Percentiles rank a stretch among this genome's conserved stretches.
These are phyloP conservation scores for Mrakia hoshinonis DNA, from an alignment of 768 basidiomycete genomes.

Conservation along the genomic window DNA sequence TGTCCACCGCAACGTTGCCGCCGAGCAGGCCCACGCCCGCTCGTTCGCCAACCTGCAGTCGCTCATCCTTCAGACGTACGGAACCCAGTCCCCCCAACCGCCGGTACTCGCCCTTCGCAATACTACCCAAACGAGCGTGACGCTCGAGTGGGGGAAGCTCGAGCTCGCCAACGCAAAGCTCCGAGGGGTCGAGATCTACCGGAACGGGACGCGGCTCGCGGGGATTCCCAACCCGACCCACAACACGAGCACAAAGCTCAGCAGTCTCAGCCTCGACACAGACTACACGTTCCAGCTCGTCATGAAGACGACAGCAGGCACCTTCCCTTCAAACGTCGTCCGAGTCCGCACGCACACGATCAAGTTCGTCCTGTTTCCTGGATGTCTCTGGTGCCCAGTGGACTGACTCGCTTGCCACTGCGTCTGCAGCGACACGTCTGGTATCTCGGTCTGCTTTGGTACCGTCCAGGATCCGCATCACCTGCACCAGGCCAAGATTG, in stretches of 20 bases:
- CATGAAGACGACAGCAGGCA: slow-evolving; percentile 77
- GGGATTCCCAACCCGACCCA: slow-evolving; percentile 70
- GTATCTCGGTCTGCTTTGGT: slow-evolving; percentile 90
- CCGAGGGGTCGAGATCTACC: slow-evolving; percentile 83
- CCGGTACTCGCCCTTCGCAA: slow-evolving; percentile 83
- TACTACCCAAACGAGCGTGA: slow-evolving; percentile 92
- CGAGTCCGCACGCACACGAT: slow-evolving; percentile 86
- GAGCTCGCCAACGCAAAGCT: slow-evolving; percentile 77
- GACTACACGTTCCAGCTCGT: slow-evolving; percentile 93
- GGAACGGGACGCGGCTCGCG: slow-evolving; percentile 78
- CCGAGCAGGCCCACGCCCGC: slow-evolving; percentile 70
- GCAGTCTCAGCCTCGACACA: slow-evolving; percentile 42
- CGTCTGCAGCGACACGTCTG: slow-evolving; percentile 65
- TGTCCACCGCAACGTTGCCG: slow-evolving; percentile 73
- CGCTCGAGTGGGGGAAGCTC: slow-evolving; percentile 85
- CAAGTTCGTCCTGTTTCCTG: slow-evolving; percentile 34
- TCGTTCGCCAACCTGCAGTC: slow-evolving; percentile 81
- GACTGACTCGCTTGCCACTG: slow-evolving; percentile 26
- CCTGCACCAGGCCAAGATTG: slow-evolving; percentile 70
- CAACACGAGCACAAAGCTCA: slow-evolving; percentile 66
- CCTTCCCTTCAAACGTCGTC: slow-evolving; percentile 73
- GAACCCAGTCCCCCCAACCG: slow-evolving; percentile 55
- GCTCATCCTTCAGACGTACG: slow-evolving; percentile 67
- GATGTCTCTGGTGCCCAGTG: background rate
- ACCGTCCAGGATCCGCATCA: slow-evolving; percentile 66